These are phyloP conservation scores for Apiospora aurea DNA, from an alignment of 2,329 filamentous ascomycete genomes.

Conservation along the genomic window DNA sequence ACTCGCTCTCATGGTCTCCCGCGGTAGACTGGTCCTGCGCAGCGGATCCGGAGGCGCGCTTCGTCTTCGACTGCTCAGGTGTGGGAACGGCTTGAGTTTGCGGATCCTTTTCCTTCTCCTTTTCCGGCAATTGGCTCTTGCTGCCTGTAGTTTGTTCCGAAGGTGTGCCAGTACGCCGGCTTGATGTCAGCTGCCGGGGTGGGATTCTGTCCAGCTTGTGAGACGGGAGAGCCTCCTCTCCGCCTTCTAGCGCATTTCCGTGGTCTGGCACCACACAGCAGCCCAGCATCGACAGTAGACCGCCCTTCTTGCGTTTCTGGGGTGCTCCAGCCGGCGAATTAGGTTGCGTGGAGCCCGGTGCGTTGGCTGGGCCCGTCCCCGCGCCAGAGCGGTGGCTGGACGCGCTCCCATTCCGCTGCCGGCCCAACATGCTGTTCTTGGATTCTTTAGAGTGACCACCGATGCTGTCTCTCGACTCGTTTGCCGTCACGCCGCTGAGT, in stretches of 20 bases:
- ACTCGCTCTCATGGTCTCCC: constrained; percentile 51
- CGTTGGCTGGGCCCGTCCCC: constrained; percentile 59
- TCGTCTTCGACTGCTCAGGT: constrained; percentile 46
- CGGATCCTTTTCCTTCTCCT: constrained; percentile 48
- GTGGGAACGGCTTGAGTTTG: constrained; percentile 40
- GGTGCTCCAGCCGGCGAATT: constrained; percentile 57
- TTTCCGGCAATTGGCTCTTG: constrained; percentile 56
- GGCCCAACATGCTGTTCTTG: constrained; percentile 68
- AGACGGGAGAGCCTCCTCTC: constrained; percentile 58
- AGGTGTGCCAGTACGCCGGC: constrained; percentile 59
- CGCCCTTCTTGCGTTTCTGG: constrained; percentile 59
- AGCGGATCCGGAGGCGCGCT: constrained; percentile 54
- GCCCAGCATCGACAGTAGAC: constrained; percentile 67
- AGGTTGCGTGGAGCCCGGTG: constrained; percentile 57
- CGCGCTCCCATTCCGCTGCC: constrained; percentile 71
- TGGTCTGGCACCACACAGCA: constrained; percentile 72
- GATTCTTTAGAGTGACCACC: constrained; percentile 71
- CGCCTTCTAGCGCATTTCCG: constrained; percentile 59
- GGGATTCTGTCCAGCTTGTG: constrained; percentile 66
- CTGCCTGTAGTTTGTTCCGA: constrained; percentile 55
- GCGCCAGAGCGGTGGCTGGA: constrained; percentile 68
- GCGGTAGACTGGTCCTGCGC: constrained; percentile 55
- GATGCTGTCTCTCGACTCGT: constrained; percentile 67
- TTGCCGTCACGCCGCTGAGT: constrained; percentile 65
- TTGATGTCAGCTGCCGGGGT: constrained; percentile 60